Base-by-base conservation (phyloP, 169 alveolate genomes). In the Plasmodium coatneyi region DNA sequence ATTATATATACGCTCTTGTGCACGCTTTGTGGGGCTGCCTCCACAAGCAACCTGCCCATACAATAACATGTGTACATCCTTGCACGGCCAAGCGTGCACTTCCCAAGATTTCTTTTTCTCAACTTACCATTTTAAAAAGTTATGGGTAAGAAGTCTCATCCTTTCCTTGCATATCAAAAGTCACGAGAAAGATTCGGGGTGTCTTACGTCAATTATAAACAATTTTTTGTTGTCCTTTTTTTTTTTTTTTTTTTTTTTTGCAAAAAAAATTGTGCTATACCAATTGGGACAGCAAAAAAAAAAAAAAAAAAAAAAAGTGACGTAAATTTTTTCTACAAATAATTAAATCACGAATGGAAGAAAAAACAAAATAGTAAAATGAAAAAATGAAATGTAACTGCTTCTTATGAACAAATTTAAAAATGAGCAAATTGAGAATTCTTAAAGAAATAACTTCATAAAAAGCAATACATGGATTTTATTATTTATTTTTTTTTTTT, bases 141-240 rank as follows among this genome's bases (percentile, higher is more conserved):
- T 96, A 80, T 96, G 97, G 54, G 97, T 96, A 66, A 96, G 92
- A 43, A 96, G 96, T 30, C 97, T 71, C 97, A 96, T 96, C 72
- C 36, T 82, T 66, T 79, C 9, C 36, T 54, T 41, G 78, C 82
- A 84, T 70, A 70, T 52, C 16, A 34, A 78, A 92, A 87, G 34
- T 39, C 32, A 78, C 39, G 34, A 22, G 60, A 39, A 82, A 41
- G 66, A 81, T 81, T 39, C 49, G 49, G 76, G 34, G 34, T 60
- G 76, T 60, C 76, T 60, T 60, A 60, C 5, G 36, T 22, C 76
- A 22, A 60, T 60, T 60, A 22, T 60, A 46, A 46, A 46, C 56
- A 46, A 46, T 46, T 46, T 22, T 60, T 60, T 60, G 76, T 60
- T 60, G 76, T 60, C 76, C 76, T 16, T 6, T 9, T 60, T 22